These are phyloP conservation scores for Thymus quinquecostatus DNA, from an alignment of 257 asterid species.

Conservation along the genomic window DNA sequence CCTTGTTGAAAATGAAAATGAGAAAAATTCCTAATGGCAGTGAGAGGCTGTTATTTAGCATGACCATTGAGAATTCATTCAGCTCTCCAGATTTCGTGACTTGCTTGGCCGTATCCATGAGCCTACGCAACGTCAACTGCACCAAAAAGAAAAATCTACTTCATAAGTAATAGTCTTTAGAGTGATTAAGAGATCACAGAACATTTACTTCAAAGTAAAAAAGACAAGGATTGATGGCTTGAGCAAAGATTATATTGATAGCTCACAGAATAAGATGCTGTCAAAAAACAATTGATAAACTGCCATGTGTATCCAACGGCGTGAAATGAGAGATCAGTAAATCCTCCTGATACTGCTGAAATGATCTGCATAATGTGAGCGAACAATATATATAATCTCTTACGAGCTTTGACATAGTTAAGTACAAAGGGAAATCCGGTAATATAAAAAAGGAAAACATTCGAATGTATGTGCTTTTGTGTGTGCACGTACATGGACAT, in stretches of 20 bases:
- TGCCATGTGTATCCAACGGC: conserved; percentile 95
- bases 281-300: conserved; percentile 83
- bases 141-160: not conserved
- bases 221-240: too few relatives aligned
- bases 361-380: conserved; percentile 65
- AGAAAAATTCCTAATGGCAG: conserved; percentile 74
- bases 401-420: not conserved
- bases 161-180: too few relatives aligned
- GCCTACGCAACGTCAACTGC: conserved; percentile 84
- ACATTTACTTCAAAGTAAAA: too few relatives aligned
- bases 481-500: too few relatives aligned
- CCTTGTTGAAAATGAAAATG: conserved; percentile 65
- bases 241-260: too few relatives aligned
- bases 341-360: conserved; percentile 96
- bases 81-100: conserved; percentile 81
- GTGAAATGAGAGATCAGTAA: conserved; percentile 90
- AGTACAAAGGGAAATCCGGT: not conserved
- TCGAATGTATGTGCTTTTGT: too few relatives aligned
- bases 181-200: too few relatives aligned
- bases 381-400: not conserved
- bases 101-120: conserved; percentile 93
- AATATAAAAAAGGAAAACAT: not conserved
- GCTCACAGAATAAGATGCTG: conserved; percentile 97
- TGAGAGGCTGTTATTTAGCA: conserved; percentile 81
- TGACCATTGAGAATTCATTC: conserved; percentile 91